phyloP scores from a whole-genome alignment of 2,329 filamentous ascomycete genomes.

The Botrytis squamosa region DNA sequence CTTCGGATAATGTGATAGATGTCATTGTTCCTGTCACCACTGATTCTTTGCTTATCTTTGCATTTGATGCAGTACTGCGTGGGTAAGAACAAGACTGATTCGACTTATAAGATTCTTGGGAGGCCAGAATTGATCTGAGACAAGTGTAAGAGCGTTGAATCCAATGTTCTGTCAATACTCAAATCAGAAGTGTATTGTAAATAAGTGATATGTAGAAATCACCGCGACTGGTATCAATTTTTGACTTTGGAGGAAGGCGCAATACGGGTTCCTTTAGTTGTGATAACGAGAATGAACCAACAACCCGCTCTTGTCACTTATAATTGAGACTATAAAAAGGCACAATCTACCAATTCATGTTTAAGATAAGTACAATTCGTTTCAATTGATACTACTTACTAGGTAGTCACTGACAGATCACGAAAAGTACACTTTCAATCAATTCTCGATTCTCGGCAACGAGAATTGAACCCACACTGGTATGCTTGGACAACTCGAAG shows the following conservation, averaged over 20 bases:
- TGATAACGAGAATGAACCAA: too few species aligned
- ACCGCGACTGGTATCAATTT: background rate
- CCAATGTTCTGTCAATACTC: background rate
- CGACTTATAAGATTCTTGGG: background rate
- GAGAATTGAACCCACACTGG: too few species aligned
- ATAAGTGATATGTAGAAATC: background rate
- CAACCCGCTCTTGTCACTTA: too few species aligned
- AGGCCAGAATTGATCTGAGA: background rate
- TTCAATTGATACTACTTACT: too few species aligned
- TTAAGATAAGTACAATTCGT: too few species aligned
- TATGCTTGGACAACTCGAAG: too few species aligned
- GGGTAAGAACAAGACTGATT: background rate
- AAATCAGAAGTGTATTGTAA: background rate
- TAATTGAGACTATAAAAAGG: too few species aligned
- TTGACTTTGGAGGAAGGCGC: background rate
- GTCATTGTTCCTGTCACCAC: background rate
- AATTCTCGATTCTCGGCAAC: too few species aligned
- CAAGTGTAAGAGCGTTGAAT: background rate
- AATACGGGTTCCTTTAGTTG: background rate
- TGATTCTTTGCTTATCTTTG: background rate
- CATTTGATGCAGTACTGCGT: background rate
- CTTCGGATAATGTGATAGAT: background rate
- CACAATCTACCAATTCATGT: too few species aligned
- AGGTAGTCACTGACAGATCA: too few species aligned
- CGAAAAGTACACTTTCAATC: too few species aligned